Evolutionary conservation across 495 filamentous ascomycete species (phyloP).

Genomic region (Trichodelitschia bisporula): DNA sequence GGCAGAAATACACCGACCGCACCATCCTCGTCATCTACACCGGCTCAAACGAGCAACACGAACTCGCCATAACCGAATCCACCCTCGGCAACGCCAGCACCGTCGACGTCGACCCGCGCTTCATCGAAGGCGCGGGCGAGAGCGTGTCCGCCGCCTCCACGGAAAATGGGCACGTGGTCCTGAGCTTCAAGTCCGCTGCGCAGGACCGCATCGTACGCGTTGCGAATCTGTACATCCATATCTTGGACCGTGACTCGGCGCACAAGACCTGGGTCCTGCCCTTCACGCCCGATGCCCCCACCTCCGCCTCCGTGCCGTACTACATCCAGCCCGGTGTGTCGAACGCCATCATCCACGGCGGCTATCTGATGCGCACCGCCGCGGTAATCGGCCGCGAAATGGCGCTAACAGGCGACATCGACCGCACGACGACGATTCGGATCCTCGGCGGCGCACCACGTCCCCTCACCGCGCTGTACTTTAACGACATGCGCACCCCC

Average conservation of each 20-base stretch:
- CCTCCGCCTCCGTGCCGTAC: too few relatives aligned
- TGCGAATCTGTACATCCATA: too few relatives aligned
- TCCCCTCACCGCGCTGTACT: conserved; percentile 26
- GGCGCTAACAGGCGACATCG: conserved; percentile 44
- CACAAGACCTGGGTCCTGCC: conserved; percentile 44
- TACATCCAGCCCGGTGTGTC: not conserved
- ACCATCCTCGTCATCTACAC: conserved; percentile 48
- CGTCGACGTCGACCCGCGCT: too few relatives aligned
- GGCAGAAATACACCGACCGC: conserved; percentile 27
- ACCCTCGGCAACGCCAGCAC: conserved; percentile 32
- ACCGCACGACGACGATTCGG: conserved; percentile 39
- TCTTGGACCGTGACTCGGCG: conserved; percentile 36
- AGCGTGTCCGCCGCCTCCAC: too few relatives aligned
- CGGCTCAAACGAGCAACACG: conserved; percentile 41
- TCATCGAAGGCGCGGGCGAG: too few relatives aligned
- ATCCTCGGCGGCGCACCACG: conserved; percentile 27
- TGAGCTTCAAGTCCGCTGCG: too few relatives aligned
- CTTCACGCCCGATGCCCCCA: conserved; percentile 20
- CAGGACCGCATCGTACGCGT: too few relatives aligned
- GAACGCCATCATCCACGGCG: conserved; percentile 35
- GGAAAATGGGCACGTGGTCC: too few relatives aligned
- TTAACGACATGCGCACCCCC: conserved; percentile 26
- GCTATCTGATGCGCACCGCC: conserved; percentile 49
- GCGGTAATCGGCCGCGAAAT: conserved; percentile 24
- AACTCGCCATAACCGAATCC: conserved; percentile 36